These are phyloP conservation scores for Kwoniella bestiolae DNA, from an alignment of 768 basidiomycete species.

Conservation along the genomic window DNA sequence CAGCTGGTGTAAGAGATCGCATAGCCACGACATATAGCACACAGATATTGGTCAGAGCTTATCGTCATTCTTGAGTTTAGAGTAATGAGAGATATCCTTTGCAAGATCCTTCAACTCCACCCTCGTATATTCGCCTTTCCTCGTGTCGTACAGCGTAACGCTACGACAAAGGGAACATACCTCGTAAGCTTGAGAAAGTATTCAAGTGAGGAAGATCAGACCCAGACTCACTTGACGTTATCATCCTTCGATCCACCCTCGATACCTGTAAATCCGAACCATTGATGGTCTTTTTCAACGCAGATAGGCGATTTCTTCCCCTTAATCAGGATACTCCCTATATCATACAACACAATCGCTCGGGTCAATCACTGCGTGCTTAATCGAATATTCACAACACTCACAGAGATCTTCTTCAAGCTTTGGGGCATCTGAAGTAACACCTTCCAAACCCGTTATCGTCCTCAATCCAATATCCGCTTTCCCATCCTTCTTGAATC, in stretches of 20 bases:
- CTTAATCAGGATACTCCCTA: neutral
- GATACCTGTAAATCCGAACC: neutral
- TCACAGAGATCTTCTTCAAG: neutral
- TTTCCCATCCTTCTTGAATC: neutral
- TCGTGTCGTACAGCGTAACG: neutral
- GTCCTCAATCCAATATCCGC: neutral
- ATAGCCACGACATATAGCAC: neutral
- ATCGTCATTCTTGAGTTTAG: neutral
- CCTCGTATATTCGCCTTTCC: neutral
- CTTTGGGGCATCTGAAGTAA: neutral
- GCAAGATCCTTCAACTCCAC: neutral
- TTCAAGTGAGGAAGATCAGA: neutral
- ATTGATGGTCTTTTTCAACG: neutral
- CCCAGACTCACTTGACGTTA: neutral
- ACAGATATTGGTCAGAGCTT: neutral
- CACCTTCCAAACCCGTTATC: neutral
- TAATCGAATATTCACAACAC: neutral
- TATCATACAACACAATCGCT: neutral
- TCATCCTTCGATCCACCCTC: neutral
- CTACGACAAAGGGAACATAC: neutral
- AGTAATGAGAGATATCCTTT: neutral
- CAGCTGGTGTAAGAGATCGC: too few relatives aligned
- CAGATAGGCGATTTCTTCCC: neutral
- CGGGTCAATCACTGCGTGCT: neutral
- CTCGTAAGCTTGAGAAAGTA: neutral